Evolutionary conservation across 257 asterid species (phyloP).

Genomic region (Salvia rosmarinus): DNA sequence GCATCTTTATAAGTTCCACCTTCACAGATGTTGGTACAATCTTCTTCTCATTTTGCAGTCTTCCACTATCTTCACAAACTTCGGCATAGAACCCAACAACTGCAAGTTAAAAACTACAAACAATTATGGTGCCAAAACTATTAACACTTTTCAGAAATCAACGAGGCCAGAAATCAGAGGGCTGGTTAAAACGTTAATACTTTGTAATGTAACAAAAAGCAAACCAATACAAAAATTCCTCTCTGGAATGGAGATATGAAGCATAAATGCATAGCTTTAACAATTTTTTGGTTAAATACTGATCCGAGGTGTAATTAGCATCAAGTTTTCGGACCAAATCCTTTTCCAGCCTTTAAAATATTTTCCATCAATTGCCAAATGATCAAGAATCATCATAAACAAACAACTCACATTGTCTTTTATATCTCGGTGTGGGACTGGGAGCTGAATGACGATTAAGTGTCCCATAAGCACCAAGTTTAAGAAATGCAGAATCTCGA

Average conservation of each 20-base stretch:
- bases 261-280: background rate
- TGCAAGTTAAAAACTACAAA: constrained; percentile 38
- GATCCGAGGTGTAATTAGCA: background rate
- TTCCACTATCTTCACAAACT: constrained; percentile 80
- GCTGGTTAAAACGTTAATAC: background rate
- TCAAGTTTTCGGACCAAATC: background rate
- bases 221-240: constrained; percentile 4
- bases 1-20: constrained; percentile 79
- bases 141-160: background rate
- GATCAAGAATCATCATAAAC: constrained; percentile 12
- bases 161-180: background rate
- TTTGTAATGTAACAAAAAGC: background rate
- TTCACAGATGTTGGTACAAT: constrained; percentile 80
- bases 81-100: constrained; percentile 64
- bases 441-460: constrained; percentile 45
- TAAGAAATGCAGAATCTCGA: constrained; percentile 34
- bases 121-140: background rate
- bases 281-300: background rate
- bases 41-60: constrained; percentile 87
- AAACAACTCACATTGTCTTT: constrained; percentile 50
- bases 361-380: background rate
- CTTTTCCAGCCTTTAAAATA: constrained; percentile 1
- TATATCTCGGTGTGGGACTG: constrained; percentile 31
- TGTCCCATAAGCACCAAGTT: constrained; percentile 30
- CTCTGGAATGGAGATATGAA: background rate